Evolutionary conservation across 2,329 filamentous ascomycete species (phyloP).

Genomic region (Colletotrichum sp.): DNA sequence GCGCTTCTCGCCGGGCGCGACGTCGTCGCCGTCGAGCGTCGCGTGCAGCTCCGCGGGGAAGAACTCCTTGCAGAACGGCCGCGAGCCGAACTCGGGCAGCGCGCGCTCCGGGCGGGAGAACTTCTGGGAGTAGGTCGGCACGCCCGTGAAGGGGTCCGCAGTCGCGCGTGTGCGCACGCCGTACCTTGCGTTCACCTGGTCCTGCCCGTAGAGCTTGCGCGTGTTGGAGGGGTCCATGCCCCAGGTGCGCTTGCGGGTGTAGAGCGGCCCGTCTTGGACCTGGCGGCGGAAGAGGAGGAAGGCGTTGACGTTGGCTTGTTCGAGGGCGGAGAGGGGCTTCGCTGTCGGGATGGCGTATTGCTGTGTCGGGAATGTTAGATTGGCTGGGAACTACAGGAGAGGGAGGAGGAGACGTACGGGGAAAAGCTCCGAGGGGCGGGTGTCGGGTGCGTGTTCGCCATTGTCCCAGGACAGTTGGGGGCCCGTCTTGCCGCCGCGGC

Average conservation of each 20-base stretch:
- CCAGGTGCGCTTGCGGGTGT: slow-evolving; percentile 52
- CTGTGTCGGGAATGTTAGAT: slow-evolving; percentile 30
- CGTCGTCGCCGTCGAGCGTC: slow-evolving; percentile 55
- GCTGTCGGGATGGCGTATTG: slow-evolving; percentile 54
- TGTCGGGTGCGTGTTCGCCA: slow-evolving; percentile 54
- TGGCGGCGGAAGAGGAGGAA: slow-evolving; percentile 62
- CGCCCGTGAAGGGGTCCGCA: slow-evolving; percentile 60
- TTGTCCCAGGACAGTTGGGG: slow-evolving; percentile 57
- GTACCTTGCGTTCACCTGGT: slow-evolving; percentile 63
- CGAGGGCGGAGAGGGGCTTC: slow-evolving; percentile 44
- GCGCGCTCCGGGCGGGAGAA: slow-evolving; percentile 56
- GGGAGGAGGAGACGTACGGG: slow-evolving; percentile 43
- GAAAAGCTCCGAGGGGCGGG: slow-evolving; percentile 63
- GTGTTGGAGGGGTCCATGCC: slow-evolving; percentile 40
- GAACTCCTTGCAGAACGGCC: slow-evolving; percentile 55
- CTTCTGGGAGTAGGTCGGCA: slow-evolving; percentile 62
- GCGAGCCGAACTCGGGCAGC: slow-evolving; percentile 56
- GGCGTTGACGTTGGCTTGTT: slow-evolving; percentile 52
- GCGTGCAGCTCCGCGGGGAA: slow-evolving; percentile 61
- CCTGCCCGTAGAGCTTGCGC: slow-evolving; percentile 55
- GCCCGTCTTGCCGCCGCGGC: slow-evolving; percentile 50
- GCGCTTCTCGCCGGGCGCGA: slow-evolving; percentile 15
- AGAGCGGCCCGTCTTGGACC: slow-evolving; percentile 58
- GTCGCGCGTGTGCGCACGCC: slow-evolving; percentile 58
- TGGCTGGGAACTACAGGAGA: neutral